Conservation (phyloP, 495 filamentous ascomycete species). For the Penicillium fimorum region DNA sequence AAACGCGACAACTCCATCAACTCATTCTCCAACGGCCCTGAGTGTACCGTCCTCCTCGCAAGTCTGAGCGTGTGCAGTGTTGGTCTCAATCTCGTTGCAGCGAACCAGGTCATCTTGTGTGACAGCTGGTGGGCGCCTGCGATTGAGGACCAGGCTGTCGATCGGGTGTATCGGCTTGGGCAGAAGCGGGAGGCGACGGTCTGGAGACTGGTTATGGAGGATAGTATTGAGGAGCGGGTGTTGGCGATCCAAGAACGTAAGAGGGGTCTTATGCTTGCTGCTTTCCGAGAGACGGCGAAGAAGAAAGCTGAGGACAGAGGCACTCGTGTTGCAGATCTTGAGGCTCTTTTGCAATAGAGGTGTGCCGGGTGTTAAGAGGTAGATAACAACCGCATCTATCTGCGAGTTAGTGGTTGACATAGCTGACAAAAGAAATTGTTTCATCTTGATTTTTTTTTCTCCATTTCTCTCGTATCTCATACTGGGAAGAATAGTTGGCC, state of each 20-base stretch:
- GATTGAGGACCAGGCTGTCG: conserved; percentile 91
- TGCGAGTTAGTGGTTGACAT: neutral
- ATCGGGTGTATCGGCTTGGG: conserved; percentile 84
- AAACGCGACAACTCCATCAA: conserved; percentile 69
- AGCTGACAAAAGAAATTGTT: neutral
- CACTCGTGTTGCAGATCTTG: conserved; percentile 57
- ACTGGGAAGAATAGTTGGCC: too few species aligned
- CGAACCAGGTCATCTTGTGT: conserved; percentile 79
- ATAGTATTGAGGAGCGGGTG: conserved; percentile 81
- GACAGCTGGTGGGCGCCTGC: conserved; percentile 95
- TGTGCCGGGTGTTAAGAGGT: neutral
- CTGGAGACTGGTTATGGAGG: conserved; percentile 80
- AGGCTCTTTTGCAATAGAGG: conserved; percentile 45
- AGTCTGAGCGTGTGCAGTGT: conserved; percentile 81
- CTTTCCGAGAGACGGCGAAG: conserved; percentile 64
- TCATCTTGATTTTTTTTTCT: neutral
- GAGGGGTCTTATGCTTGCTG: conserved; percentile 72
- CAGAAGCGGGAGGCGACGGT: conserved; percentile 77
- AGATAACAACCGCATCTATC: neutral
- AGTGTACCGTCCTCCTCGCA: conserved; percentile 77
- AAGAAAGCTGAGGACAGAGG: conserved; percentile 49
- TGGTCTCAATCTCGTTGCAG: conserved; percentile 84
- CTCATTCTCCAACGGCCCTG: conserved; percentile 62
- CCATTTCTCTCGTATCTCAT: too few species aligned
- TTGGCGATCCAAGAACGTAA: conserved; percentile 80